phyloP scores from a whole-genome alignment of 495 filamentous ascomycete genomes.

The Niebla homalea region DNA sequence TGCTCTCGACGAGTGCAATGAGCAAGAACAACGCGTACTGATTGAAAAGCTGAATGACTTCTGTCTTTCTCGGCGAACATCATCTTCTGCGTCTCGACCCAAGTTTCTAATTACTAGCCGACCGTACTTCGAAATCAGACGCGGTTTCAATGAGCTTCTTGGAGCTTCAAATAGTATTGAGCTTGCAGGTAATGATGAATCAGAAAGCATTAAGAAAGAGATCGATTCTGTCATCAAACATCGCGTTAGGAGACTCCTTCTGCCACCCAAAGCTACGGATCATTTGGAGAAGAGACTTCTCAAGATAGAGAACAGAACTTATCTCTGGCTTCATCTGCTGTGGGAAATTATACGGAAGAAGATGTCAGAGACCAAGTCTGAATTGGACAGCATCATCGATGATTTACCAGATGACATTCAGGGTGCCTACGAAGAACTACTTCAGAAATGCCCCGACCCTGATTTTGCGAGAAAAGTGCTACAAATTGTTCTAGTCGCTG shows the following conservation, averaged over 20 bases:
- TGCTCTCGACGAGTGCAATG: constrained; percentile 30
- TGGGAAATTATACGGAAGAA: constrained; percentile 21
- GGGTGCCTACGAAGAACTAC: constrained; percentile 26
- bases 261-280: background rate
- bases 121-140: constrained; percentile 26
- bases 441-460: constrained; percentile 14
- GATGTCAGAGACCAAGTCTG: constrained; percentile 7
- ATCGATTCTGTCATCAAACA: constrained; percentile 26
- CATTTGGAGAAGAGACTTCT: constrained; percentile 15
- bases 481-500: constrained; percentile 24
- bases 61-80: constrained; percentile 3
- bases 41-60: constrained; percentile 6
- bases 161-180: constrained; percentile 12
- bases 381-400: constrained; percentile 17
- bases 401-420: constrained; percentile 18
- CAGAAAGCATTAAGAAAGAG: constrained; percentile 22
- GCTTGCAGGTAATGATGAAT: constrained; percentile 26
- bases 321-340: constrained; percentile 32
- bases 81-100: background rate
- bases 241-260: constrained; percentile 8
- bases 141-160: constrained; percentile 13
- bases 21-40: constrained; percentile 1
- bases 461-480: constrained; percentile 19
- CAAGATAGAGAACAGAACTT: constrained; percentile 29
- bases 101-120: constrained; percentile 34